phyloP scores from a whole-genome alignment of 768 basidiomycete species.

The Boletales sp. region DNA sequence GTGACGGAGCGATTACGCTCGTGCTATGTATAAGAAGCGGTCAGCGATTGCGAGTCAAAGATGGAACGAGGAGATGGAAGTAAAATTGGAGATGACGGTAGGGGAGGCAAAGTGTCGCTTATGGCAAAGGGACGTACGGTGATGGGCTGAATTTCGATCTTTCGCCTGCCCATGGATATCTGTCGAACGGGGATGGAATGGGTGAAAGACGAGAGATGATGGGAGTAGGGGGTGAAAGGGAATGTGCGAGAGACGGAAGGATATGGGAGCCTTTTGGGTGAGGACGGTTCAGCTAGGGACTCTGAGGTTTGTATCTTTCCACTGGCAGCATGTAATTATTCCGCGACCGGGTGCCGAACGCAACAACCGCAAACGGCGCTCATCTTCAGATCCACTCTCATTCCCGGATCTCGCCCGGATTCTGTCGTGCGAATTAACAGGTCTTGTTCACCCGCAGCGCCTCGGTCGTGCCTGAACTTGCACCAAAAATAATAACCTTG shows the following conservation, averaged over 20 bases:
- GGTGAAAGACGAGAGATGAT: conserved; percentile 10
- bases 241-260: conserved; percentile 26
- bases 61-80: conserved; percentile 21
- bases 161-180: conserved; percentile 62
- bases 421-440: conserved; percentile 11
- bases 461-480: no score
- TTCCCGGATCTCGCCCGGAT: conserved; percentile 32
- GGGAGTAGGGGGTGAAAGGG: conserved; percentile 18
- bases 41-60: conserved; percentile 32
- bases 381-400: conserved; percentile 29
- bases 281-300: no score
- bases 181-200: background rate
- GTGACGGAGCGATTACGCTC: conserved; percentile 90
- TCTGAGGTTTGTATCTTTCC: conserved; percentile 34
- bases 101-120: conserved; percentile 17
- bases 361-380: conserved; percentile 35
- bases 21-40: conserved; percentile 60
- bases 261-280: conserved; percentile 34
- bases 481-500: conserved; percentile 33
- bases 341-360: conserved; percentile 36
- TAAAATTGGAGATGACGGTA: conserved; percentile 29
- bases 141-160: conserved; percentile 82
- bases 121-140: conserved; percentile 47
- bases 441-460: no score
- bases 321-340: conserved; percentile 36